Evolutionary conservation across 2,329 filamentous ascomycete species (phyloP).

Genomic region (Macrophomina tecta): DNA sequence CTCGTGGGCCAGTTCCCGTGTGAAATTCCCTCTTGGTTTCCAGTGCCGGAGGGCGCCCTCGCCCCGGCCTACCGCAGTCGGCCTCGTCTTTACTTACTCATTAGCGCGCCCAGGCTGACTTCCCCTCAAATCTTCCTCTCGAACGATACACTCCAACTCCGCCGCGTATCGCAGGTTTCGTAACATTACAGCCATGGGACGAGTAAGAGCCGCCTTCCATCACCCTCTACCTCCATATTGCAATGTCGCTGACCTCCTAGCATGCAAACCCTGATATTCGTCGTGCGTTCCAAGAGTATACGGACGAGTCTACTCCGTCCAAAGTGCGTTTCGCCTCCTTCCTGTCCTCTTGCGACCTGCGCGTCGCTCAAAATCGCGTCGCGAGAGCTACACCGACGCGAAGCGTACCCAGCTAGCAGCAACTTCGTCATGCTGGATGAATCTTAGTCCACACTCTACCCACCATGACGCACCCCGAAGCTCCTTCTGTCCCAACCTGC

Average conservation of each 20-base stretch:
- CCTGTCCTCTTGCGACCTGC: conserved; percentile 7
- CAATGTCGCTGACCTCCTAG: conserved; percentile 28
- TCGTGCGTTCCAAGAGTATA: conserved; percentile 48
- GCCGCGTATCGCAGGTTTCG: conserved; percentile 23
- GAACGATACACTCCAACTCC: conserved; percentile 26
- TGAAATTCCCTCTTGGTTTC: neutral
- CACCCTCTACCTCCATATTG: neutral
- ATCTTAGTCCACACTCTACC: neutral
- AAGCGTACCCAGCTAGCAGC: neutral
- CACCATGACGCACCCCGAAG: neutral
- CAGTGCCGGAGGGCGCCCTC: neutral
- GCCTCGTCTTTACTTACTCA: conserved; percentile 6
- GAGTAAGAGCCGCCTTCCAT: conserved; percentile 23
- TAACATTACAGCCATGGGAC: conserved; percentile 25
- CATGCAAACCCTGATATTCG: conserved; percentile 52
- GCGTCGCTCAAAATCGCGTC: conserved; percentile 3
- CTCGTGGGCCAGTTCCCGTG: neutral
- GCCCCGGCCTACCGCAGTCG: neutral
- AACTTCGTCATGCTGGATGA: neutral
- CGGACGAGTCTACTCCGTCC: conserved; percentile 49
- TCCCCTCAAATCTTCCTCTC: conserved; percentile 25
- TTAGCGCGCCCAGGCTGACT: conserved; percentile 7
- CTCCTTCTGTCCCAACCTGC: conserved; percentile 1
- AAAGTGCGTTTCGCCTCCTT: conserved; percentile 38
- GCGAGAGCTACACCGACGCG: neutral